These are phyloP conservation scores for Comarum palustre DNA, from an alignment of 306 rosid species.

Conservation along the genomic window DNA sequence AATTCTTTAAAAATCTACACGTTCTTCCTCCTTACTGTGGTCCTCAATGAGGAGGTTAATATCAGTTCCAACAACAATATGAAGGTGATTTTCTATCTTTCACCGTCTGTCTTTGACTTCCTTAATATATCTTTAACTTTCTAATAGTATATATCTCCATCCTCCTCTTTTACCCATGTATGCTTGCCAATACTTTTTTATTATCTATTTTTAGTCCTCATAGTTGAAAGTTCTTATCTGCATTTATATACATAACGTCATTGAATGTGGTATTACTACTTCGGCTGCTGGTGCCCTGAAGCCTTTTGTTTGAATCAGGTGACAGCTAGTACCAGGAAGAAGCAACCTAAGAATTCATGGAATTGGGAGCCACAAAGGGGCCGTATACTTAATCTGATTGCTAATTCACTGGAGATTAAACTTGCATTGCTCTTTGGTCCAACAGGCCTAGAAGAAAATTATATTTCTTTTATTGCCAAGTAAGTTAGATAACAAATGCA, in stretches of 20 bases:
- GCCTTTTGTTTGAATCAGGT: conserved; percentile 42
- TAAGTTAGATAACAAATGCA: conserved; percentile 31
- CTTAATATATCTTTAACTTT: not conserved
- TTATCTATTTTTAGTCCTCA: not conserved
- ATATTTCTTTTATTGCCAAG: conserved; percentile 73
- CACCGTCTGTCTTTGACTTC: not conserved
- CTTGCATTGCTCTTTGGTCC: conserved; percentile 79
- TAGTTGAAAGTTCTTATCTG: conserved; percentile 3
- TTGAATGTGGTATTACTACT: conserved; percentile 1
- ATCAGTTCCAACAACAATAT: conserved; percentile 30
- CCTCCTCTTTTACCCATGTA: not conserved
- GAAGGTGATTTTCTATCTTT: conserved; percentile 42
- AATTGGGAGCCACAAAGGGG: conserved; percentile 86
- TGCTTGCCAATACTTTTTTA: not conserved
- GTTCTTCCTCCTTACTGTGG: conserved; percentile 56
- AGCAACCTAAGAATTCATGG: conserved; percentile 56
- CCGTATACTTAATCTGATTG: conserved; percentile 76
- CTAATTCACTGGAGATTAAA: conserved; percentile 84
- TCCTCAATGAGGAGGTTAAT: conserved; percentile 54
- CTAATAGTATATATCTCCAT: not conserved
- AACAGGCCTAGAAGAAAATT: conserved; percentile 63
- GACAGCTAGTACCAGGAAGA: conserved; percentile 61
- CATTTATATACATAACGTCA: conserved; percentile 10
- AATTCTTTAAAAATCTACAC: conserved; percentile 83
- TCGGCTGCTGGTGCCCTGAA: conserved; percentile 2